Evolutionary conservation across 208 protist genomes (phyloP), one percentile per base, ranked within the genome.

Genomic region (Crithidia acanthocephali): DNA sequence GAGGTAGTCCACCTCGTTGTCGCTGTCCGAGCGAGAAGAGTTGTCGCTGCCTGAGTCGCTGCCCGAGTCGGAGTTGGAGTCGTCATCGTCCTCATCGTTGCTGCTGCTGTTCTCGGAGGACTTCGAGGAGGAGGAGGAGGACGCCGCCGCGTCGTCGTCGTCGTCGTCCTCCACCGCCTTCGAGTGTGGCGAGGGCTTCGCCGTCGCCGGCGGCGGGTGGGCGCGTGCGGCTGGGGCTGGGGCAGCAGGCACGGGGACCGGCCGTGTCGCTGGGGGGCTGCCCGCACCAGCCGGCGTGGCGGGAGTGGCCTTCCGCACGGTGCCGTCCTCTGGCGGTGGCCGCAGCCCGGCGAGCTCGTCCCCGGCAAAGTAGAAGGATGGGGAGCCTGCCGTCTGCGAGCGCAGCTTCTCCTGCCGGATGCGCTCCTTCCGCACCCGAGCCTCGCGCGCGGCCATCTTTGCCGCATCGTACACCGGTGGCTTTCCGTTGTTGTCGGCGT

Each of bases 281-380:
- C 52, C 52, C 5, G 7, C 56, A 25, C 33, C 35, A 20, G 33
- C 3, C 25, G 22, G 22, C 10, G 56, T 22, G 10, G 35, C 55
- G 10, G 33, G 9, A 8, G 30, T 50, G n/a, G 25, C 35, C 25
- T 23, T 45, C 23, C 37, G 22, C 27, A 13, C 42, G 52, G 4
- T 25, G 22, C 25, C 11, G 32, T 58, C 37, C 25, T 48, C 48
- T 2, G 33, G 35, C 8, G 28, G 20, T 2, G 48, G 35, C 23
- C 35, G 40, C 18, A 68, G 52, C 30, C 4, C 51, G 11, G 52
- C 60, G 9, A 75, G 60, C n/a, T 75, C 69, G 3, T 23, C 53
- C 10, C 47, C 33, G 0, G 44, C 47, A 23, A 75, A 75, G 61
- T 64, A 75, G 32, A 75, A 75, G 13, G 69, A 75, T 18, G 69